phyloP scores from a whole-genome alignment of 1,284 basidiomycete species.

The Trichosporon faecale region DNA sequence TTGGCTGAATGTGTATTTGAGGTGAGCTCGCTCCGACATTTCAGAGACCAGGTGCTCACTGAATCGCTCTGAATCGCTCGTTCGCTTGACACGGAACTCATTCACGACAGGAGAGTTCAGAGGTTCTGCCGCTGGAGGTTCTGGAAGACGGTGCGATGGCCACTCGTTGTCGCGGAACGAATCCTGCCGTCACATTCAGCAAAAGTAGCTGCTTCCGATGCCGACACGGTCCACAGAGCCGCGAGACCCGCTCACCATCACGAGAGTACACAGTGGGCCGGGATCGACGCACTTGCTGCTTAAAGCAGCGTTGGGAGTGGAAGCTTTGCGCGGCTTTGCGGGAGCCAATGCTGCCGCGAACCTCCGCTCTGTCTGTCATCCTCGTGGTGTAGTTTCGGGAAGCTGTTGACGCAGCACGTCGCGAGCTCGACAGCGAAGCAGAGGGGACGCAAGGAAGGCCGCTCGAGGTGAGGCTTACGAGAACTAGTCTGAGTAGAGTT shows the following conservation, averaged over 20 bases:
- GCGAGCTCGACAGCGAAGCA: not conserved
- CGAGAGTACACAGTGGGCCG: not conserved
- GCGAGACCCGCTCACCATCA: not conserved
- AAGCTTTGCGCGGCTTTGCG: not conserved
- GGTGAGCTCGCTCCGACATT: too few species aligned
- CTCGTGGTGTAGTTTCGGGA: not conserved
- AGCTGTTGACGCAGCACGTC: not conserved
- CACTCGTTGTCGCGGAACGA: not conserved
- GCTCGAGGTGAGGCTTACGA: not conserved
- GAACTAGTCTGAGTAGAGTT: conserved; percentile 1
- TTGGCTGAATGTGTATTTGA: too few species aligned
- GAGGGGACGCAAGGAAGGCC: not conserved
- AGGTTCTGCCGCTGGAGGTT: not conserved
- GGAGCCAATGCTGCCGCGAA: not conserved
- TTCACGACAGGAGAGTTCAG: not conserved
- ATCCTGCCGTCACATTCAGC: not conserved
- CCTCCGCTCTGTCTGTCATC: not conserved
- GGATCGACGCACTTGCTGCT: not conserved
- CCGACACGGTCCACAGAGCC: not conserved
- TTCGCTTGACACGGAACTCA: too few species aligned
- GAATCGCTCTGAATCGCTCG: too few species aligned
- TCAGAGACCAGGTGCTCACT: too few species aligned
- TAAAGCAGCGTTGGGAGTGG: not conserved
- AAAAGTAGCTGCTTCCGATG: not conserved
- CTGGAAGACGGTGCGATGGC: not conserved